Percentiles rank a stretch among this genome's conserved stretches.
These are phyloP conservation scores for Protomyces inouyei DNA, from an alignment of 1,139 yeast species.

Conservation along the genomic window DNA sequence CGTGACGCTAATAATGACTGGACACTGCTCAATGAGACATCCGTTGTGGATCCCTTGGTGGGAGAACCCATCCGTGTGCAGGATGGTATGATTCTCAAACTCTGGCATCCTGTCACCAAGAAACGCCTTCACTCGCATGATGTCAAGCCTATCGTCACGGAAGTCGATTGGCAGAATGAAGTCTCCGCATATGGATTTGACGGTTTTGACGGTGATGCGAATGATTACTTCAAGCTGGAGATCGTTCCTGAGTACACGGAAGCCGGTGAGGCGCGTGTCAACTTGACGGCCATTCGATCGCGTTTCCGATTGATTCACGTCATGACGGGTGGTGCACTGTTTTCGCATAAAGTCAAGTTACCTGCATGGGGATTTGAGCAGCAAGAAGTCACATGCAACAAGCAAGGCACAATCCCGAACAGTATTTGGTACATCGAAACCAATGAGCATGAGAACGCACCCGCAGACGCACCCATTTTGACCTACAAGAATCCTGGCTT, in stretches of 20 bases:
- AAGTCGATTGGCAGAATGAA: conserved; percentile 94
- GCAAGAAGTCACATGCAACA: conserved; percentile 92
- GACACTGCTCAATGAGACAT: conserved; percentile 55
- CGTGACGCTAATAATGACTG: conserved; percentile 83
- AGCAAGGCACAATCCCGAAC: conserved; percentile 68
- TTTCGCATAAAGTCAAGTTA: conserved; percentile 76
- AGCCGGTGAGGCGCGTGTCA: conserved; percentile 55
- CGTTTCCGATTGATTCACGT: conserved; percentile 84
- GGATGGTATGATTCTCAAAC: conserved; percentile 75
- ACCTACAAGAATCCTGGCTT: conserved; percentile 62
- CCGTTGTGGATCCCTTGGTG: conserved; percentile 37
- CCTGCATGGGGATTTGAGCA: conserved; percentile 97
- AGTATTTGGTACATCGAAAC: conserved; percentile 86
- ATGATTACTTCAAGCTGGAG: conserved; percentile 91
- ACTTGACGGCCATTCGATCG: conserved; percentile 73
- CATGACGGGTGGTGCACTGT: conserved; percentile 81
- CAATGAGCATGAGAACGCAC: conserved; percentile 44
- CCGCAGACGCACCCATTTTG: conserved; percentile 46
- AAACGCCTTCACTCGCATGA: conserved; percentile 95
- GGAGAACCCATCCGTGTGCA: conserved; percentile 52
- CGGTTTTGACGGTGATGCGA: conserved; percentile 90
- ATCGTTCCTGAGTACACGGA: conserved; percentile 60
- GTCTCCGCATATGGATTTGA: conserved; percentile 86
- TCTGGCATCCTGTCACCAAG: conserved; percentile 61
- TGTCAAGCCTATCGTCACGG: conserved; percentile 86